Base-by-base conservation (phyloP, 805 yeast species). In the Nakazawaea ambrosiae region DNA sequence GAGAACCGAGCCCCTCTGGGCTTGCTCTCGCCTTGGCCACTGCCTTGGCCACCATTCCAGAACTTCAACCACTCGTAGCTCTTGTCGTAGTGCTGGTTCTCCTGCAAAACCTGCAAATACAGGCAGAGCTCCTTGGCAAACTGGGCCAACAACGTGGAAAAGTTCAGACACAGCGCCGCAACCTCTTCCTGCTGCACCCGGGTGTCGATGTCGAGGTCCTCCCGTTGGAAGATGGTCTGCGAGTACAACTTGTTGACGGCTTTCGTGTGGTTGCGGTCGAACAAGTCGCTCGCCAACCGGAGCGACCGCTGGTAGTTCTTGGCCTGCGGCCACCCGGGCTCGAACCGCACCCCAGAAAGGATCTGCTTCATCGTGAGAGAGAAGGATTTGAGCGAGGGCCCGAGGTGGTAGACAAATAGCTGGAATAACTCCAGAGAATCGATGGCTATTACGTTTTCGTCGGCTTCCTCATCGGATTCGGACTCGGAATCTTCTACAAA, bases 141-240 rank as follows among this genome's bases (percentile, higher is more conserved):
- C 39, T 81, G 75, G 3, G 75, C 70, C 27, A 86, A 53, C 18
- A 82, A 65, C 25, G 78, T 72, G 2, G 89, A 68, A 50, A 84
- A 84, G 52, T 84, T 82, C 1, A 89, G 90, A 60, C 92, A 83
- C 32, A 84, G 73, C 0, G 95, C 94, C 1, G 89, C 83, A 3
- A 84, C 81, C 46, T 82, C 88, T 57, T 84, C 94, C 47, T 80
- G 82, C 42, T 78, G 81, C 1, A 80, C 66, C 42, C 66, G 71
- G 28, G 66, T 55, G 19, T 57, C 54, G 51, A 49, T 59, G 34
- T 60, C 63, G 2, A 50, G 46, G 28, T 49, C 66, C 49, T 41
- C 50, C 8, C 20, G 11, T 41, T 61, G 59, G 52, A 78, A 78
- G 6, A 73, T 59, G 4, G 68, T 69, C 49, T 78, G 75, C 2